Base-by-base conservation (phyloP, 1,139 yeast genomes). In the Suzukiozyma palmioleophila region DNA sequence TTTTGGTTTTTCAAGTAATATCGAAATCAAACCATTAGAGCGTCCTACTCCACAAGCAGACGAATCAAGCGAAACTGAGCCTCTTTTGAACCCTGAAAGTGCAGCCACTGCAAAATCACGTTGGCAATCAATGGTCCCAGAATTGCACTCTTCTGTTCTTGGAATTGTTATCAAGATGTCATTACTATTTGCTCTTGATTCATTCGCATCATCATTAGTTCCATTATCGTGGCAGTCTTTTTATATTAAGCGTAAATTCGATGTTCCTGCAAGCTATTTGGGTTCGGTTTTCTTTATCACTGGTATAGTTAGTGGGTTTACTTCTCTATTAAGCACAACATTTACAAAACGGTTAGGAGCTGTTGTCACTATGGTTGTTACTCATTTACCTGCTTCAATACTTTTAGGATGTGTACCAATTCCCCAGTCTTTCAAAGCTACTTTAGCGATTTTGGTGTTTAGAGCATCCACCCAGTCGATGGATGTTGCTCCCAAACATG, bases 401-500 rank as follows among this genome's bases (percentile, higher is more conserved):
- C 53, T 71, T 37, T 60, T 67, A 35, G 59, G 63, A 3, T 39
- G 65, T 36, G 56, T 69, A 14, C 75, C 75, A 9, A 43, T 65
- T 18, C 70, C 74, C 3, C 46, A 49, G 3, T 54, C 64, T 8
- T 53, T 66, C 35, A 36, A 46, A 9, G 26, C 58, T 6, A 62
- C 74, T 13, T 46, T 67, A 42, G 49, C 52, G 3, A 57, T 67
- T 9, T 48, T 69, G 43, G 44, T 64, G 3, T 43, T 62, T 14
- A 50, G 75, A 43, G 60, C 71, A 3, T 53, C 63, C 8, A 64
- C 71, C 25, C 72, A 67, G 44, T 53, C 68, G 14, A 69, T 69
- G 75, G 75, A 69, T 44, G 66, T 64, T 35, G 71, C 73, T 2
- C 71, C 75, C 10, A 69, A 69, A 38, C 70, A 66, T 37, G 73